These are phyloP conservation scores for Citrus medica DNA, from an alignment of 345 rosid species.

Conservation along the genomic window DNA sequence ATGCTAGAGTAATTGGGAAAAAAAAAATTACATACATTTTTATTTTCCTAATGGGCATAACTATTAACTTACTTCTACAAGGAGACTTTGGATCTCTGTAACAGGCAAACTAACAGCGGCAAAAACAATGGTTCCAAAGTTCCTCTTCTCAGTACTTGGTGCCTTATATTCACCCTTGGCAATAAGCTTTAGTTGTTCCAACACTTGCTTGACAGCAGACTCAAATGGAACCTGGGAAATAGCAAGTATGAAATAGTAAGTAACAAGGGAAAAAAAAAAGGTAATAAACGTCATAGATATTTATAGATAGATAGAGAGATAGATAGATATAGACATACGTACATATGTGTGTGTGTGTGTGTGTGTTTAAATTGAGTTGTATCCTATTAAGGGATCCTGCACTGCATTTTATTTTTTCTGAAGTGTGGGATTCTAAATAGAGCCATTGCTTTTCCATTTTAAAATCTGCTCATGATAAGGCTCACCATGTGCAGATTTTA, in stretches of 20 bases:
- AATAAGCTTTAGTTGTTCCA: slow-evolving; percentile 61
- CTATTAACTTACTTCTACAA: slow-evolving; percentile 47
- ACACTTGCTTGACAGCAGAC: slow-evolving; percentile 61
- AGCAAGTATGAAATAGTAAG: not conserved
- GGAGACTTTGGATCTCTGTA: slow-evolving; percentile 46
- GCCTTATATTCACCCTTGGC: slow-evolving; percentile 65
- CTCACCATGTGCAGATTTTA: too few species aligned
- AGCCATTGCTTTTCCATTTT: too few species aligned
- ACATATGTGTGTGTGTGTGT: too few species aligned
- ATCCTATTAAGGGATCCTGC: too few species aligned
- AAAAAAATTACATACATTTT: not conserved
- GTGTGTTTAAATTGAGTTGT: too few species aligned
- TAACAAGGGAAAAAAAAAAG: too few species aligned
- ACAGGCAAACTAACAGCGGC: slow-evolving; percentile 78
- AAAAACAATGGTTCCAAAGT: slow-evolving; percentile 60
- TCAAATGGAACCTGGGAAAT: slow-evolving; percentile 75
- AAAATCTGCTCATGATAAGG: too few species aligned
- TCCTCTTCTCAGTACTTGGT: slow-evolving; percentile 64
- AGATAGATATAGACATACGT: too few species aligned
- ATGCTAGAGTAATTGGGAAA: not conserved
- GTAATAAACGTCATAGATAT: too few species aligned
- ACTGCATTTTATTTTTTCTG: too few species aligned
- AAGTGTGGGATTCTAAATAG: too few species aligned
- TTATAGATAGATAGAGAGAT: too few species aligned
- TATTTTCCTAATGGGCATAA: not conserved